Evolutionary conservation across 371 early-diverging fungal genomes (phyloP), one percentile per base, ranked within the genome.

Genomic region (Rhizopus delemar): DNA sequence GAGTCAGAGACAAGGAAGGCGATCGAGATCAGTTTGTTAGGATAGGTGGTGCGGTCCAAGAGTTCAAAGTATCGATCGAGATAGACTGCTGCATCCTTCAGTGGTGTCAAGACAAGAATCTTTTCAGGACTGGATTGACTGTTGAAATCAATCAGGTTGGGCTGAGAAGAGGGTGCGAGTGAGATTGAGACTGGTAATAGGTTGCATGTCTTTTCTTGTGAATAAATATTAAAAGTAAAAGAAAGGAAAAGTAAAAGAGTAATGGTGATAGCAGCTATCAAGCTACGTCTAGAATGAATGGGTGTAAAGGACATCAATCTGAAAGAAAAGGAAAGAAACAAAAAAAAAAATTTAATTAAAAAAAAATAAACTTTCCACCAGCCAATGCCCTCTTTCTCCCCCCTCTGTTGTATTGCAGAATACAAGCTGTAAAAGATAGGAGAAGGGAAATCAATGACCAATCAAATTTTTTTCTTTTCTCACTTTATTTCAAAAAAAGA

Each of bases 1-100:
- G 85, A 82, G 60, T 85, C 85, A 4, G 85, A 85, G 4, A 85
- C 84, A 5, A 85, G 69, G 53, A 85, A 84, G 13, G 80, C 84
- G 5, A 85, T 53, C 1, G 85, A 85, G 51, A 81, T 80, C 46
- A 78, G 63, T 48, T 74, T 64, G 48, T 83, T 80, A 2, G 84
- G 84, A 49, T 84, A 85, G 3, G 69, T 65, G 28, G 83, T 63
- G 35, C 71, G 66, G 49, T 81, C 82, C 11, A 85, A 41, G 32
- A 83, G 65, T 8, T 81, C 80, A 75, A 85, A 85, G 63, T 85
- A 84, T 4, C 80, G 81, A 4, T 75, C 78, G 33, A 85, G 60
- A 31, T 85, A 82, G 29, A 70, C 64, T 41, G 74, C 77, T 32
- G 83, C 83, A 57, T 85, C 78, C 51, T 85, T 85, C 5, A 85